Evolutionary conservation across 441 rosid genomes (phyloP).

Genomic region (Theobroma grandiflorum): DNA sequence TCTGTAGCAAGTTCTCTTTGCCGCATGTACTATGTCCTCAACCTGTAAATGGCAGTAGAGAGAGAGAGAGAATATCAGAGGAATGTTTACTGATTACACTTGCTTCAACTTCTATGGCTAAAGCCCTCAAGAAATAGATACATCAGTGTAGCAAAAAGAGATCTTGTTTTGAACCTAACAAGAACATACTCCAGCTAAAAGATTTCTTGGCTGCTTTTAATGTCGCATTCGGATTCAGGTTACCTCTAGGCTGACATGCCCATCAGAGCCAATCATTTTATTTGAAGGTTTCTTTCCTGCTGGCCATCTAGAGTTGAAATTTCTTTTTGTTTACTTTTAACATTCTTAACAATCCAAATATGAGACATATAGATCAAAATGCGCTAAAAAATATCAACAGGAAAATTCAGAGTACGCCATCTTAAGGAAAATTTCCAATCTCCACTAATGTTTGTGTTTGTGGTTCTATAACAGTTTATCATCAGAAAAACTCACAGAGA

Average conservation of each 20-base stretch:
- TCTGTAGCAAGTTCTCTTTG: slow-evolving; percentile 85
- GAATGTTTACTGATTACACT: background rate
- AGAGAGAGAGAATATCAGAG: background rate
- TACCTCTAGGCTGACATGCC: background rate
- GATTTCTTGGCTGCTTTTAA: background rate
- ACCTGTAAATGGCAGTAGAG: slow-evolving; percentile 42
- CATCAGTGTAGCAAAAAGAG: background rate
- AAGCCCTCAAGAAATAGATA: background rate
- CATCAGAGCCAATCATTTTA: background rate
- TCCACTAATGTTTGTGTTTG: background rate
- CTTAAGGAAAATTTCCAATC: background rate
- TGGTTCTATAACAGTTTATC: background rate
- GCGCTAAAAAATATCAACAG: background rate
- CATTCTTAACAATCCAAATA: background rate
- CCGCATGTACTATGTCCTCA: slow-evolving; percentile 85
- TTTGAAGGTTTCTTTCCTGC: background rate
- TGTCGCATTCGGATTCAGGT: background rate
- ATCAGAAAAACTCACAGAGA: background rate
- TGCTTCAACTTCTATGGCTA: background rate
- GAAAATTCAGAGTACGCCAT: background rate
- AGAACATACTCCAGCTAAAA: background rate
- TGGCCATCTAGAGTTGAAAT: background rate
- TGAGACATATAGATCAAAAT: background rate
- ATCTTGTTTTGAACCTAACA: background rate
- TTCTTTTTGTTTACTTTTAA: background rate